Evolutionary conservation across 345 rosid species (phyloP).

Genomic region (Lumnitzera racemosa): DNA sequence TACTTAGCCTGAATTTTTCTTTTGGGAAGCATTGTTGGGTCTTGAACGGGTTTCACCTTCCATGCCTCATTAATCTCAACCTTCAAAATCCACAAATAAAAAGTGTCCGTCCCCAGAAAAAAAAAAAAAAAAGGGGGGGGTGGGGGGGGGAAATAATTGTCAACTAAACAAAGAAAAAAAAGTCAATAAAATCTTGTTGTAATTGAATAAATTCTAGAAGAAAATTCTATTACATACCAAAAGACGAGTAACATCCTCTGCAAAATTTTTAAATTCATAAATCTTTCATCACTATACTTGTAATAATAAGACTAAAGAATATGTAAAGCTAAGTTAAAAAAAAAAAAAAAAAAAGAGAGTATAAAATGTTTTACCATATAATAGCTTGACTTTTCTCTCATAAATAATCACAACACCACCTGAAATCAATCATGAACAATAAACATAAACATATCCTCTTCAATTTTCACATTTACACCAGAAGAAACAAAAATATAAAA

Average conservation of each 20-base stretch:
- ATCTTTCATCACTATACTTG: not conserved
- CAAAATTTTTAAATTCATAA: constrained; percentile 2
- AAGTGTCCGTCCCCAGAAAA: not conserved
- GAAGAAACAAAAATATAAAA: not conserved
- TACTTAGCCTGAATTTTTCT: constrained; percentile 68
- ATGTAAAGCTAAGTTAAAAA: not conserved
- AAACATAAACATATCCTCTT: not conserved
- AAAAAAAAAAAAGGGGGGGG: not conserved
- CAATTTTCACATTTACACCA: not conserved
- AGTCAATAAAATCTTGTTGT: not conserved
- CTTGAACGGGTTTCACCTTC: constrained; percentile 49
- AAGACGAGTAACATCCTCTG: constrained; percentile 80
- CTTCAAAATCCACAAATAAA: constrained; percentile 20
- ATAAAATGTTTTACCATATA: constrained; percentile 41
- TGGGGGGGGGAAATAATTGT: too few relatives aligned
- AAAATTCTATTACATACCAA: constrained; percentile 36
- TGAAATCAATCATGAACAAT: constrained; percentile 12
- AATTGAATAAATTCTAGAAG: not conserved
- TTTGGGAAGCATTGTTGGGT: constrained; percentile 64
- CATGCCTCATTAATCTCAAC: constrained; percentile 79
- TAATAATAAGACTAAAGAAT: too few relatives aligned
- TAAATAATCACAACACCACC: constrained; percentile 97
- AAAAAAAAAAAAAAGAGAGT: not conserved
- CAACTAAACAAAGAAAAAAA: not conserved
- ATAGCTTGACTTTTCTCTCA: constrained; percentile 81